Evolutionary conservation across 2,329 filamentous ascomycete genomes (phyloP).

Genomic region (Venturia effusa): DNA sequence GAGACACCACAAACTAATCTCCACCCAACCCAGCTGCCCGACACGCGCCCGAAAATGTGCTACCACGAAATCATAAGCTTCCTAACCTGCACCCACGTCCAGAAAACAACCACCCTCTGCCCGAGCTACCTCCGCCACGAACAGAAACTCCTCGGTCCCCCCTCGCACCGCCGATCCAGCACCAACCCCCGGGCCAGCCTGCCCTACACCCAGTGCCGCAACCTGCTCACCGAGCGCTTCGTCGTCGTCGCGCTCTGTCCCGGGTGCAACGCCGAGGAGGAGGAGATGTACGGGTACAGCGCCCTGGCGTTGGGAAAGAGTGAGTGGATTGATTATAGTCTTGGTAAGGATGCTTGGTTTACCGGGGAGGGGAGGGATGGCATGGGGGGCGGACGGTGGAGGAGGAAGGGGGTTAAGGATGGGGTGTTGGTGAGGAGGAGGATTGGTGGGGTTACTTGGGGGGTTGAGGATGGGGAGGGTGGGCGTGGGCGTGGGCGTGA

Average conservation of each 20-base stretch:
- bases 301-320: not conserved
- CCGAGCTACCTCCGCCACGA: not conserved
- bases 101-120: not conserved
- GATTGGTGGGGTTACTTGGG: not conserved
- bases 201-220: not conserved
- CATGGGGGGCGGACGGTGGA: not conserved
- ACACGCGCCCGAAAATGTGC: not conserved
- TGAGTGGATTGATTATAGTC: not conserved
- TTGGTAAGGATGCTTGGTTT: not conserved
- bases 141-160: not conserved
- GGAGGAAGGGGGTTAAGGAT: not conserved
- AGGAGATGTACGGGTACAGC: not conserved
- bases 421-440: not conserved
- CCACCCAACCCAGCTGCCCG: not conserved
- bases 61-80: not conserved
- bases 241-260: not conserved
- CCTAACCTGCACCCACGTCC: not conserved
- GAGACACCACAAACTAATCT: not conserved
- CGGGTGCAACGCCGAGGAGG: not conserved
- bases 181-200: not conserved
- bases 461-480: not conserved
- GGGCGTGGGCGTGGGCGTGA: not conserved
- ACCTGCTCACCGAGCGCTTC: not conserved
- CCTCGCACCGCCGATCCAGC: not conserved
- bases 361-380: not conserved